phyloP scores from a whole-genome alignment of 352 stramenopile species.

The Globisporangium cederbergense region DNA sequence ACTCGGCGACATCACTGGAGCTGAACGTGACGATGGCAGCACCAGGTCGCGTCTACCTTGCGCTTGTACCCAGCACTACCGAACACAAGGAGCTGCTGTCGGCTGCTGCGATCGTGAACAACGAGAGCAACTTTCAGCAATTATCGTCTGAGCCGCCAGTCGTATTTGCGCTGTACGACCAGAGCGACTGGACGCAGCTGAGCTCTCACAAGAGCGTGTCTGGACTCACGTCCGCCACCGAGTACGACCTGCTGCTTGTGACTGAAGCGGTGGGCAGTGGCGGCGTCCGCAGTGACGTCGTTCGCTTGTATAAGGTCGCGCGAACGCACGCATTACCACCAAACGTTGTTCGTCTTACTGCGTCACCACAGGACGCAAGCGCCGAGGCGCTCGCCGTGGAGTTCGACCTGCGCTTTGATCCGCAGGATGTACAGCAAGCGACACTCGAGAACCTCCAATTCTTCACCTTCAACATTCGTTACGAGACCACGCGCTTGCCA shows the following conservation, averaged over 20 bases:
- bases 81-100: conserved; percentile 14
- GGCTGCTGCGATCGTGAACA: conserved; percentile 26
- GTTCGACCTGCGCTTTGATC: conserved; percentile 39
- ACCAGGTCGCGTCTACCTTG: conserved; percentile 46
- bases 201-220: conserved; percentile 24
- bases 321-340: conserved; percentile 57
- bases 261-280: conserved; percentile 52
- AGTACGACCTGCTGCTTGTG: conserved; percentile 58
- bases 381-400: conserved; percentile 36
- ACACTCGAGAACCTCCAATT: conserved; percentile 29
- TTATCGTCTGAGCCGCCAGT: conserved; percentile 4
- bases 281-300: conserved; percentile 44
- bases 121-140: conserved; percentile 12
- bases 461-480: conserved; percentile 52
- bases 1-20: conserved; percentile 27
- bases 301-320: conserved; percentile 22
- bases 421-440: conserved; percentile 32
- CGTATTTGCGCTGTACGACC: conserved; percentile 31
- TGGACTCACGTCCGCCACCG: conserved; percentile 37
- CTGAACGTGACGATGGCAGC: conserved; percentile 35
- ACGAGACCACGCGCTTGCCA: conserved; percentile 29
- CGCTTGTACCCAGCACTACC: conserved; percentile 32
- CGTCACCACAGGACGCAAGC: conserved; percentile 33
- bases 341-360: conserved; percentile 24
- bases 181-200: conserved; percentile 23